Conservation (phyloP, 257 asterid genomes). For the Solanum pimpinellifolium region DNA sequence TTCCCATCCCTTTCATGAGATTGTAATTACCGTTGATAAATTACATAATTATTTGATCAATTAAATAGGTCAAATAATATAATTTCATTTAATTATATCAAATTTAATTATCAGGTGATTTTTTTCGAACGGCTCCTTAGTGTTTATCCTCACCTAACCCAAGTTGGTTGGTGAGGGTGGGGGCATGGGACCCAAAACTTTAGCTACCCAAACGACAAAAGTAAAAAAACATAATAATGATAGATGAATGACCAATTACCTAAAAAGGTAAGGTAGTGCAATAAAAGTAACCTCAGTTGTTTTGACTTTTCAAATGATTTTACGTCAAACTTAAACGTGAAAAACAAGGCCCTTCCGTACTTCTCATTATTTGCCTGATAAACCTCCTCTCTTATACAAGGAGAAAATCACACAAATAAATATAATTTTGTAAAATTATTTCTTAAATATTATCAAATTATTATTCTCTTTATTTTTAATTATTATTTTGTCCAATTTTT, state of each 20-base stretch:
- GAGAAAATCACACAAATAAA: background rate
- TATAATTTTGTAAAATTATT: background rate
- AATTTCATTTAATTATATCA: no score
- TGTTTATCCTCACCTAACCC: background rate
- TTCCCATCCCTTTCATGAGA: fast-evolving
- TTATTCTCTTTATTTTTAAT: fast-evolving
- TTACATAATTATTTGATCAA: no score
- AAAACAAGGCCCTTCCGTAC: background rate
- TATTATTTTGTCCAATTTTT: no score
- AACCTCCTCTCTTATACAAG: background rate
- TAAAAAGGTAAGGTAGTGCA: background rate
- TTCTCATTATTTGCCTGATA: background rate
- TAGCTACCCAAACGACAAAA: background rate
- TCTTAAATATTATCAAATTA: background rate
- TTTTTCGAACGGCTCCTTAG: no score
- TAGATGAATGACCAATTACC: background rate
- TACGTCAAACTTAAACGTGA: background rate
- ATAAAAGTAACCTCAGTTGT: background rate
- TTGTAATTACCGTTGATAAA: fast-evolving
- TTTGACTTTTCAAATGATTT: background rate
- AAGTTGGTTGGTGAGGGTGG: background rate
- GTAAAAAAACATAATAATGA: background rate
- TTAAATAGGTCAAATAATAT: no score
- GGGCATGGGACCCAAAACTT: background rate
- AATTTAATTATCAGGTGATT: no score